Evolutionary conservation across 352 stramenopile species (phyloP).

Genomic region (Globisporangium cylindrosporum): DNA sequence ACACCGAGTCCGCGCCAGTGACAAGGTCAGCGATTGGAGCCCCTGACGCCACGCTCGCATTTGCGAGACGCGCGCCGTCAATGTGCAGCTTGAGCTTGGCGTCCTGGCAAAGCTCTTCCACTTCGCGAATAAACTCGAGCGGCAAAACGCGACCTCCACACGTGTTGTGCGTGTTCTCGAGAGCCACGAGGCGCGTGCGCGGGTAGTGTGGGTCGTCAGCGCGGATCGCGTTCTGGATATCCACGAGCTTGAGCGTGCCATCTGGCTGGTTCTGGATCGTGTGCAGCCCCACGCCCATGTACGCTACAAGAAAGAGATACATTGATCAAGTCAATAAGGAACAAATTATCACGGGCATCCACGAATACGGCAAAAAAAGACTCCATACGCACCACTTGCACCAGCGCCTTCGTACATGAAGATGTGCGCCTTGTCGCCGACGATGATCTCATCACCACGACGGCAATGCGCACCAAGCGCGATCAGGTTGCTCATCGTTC

Average conservation of each 20-base stretch:
- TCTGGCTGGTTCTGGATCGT: conserved; percentile 84
- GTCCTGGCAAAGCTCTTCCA: conserved; percentile 70
- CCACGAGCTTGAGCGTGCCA: conserved; percentile 80
- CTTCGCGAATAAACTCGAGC: conserved; percentile 72
- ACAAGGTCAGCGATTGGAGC: conserved; percentile 78
- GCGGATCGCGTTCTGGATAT: conserved; percentile 78
- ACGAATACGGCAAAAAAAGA: background rate
- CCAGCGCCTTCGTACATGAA: conserved; percentile 96
- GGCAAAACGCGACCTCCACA: conserved; percentile 91
- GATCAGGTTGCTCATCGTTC: conserved; percentile 98
- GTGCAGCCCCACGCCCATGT: conserved; percentile 89
- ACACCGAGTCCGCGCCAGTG: conserved; percentile 86
- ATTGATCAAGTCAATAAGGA: background rate
- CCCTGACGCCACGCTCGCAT: conserved; percentile 87
- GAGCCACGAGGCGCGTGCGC: conserved; percentile 86
- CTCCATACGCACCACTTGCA: conserved; percentile 52
- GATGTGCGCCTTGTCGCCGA: conserved; percentile 94
- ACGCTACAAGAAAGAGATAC: conserved; percentile 36
- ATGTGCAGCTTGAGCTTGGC: conserved; percentile 91
- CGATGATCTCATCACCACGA: conserved; percentile 92
- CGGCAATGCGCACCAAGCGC: conserved; percentile 93
- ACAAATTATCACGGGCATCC: background rate
- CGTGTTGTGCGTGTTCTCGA: conserved; percentile 99
- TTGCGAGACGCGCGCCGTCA: conserved; percentile 95
- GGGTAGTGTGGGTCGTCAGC: conserved; percentile 78